Percentiles rank a stretch among this genome's conserved stretches.
Conservation (phyloP, 805 yeast genomes). For the Dipodascus geniculatus region DNA sequence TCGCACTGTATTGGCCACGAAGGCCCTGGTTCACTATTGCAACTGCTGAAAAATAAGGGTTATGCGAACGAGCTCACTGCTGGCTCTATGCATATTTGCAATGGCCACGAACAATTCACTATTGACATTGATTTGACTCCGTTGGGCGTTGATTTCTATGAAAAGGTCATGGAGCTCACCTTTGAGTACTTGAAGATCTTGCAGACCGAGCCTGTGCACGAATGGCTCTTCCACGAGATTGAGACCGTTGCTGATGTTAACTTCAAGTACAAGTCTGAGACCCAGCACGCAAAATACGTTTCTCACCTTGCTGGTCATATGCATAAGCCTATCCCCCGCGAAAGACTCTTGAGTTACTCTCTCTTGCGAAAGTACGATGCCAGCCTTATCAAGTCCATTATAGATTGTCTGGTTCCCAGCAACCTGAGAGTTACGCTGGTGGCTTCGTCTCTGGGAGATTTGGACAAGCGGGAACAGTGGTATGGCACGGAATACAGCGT, state of each 20-base stretch:
- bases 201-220: constrained; percentile 44
- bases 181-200: constrained; percentile 70
- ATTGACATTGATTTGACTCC: constrained; percentile 67
- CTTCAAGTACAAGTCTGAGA: constrained; percentile 74
- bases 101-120: constrained; percentile 57
- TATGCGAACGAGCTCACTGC: constrained; percentile 75
- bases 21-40: constrained; percentile 72
- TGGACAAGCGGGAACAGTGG: constrained; percentile 59
- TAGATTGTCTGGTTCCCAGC: constrained; percentile 37
- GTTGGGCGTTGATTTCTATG: constrained; percentile 49
- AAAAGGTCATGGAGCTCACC: constrained; percentile 42
- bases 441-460: constrained; percentile 38
- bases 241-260: constrained; percentile 52
- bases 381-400: constrained; percentile 37
- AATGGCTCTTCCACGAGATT: constrained; percentile 74
- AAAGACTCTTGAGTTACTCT: constrained; percentile 44
- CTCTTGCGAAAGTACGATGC: constrained; percentile 52
- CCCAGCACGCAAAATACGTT: constrained; percentile 59
- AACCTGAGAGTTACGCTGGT: constrained; percentile 52
- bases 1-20: constrained; percentile 90
- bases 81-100: constrained; percentile 44
- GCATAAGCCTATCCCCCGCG: constrained; percentile 56
- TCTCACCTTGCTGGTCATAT: constrained; percentile 51
- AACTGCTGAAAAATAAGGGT: constrained; percentile 54
- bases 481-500: constrained; percentile 74